Percentiles rank a stretch among this genome's conserved stretches.
Evolutionary conservation across 306 rosid species (phyloP).

Genomic region (Nissolia schottii): DNA sequence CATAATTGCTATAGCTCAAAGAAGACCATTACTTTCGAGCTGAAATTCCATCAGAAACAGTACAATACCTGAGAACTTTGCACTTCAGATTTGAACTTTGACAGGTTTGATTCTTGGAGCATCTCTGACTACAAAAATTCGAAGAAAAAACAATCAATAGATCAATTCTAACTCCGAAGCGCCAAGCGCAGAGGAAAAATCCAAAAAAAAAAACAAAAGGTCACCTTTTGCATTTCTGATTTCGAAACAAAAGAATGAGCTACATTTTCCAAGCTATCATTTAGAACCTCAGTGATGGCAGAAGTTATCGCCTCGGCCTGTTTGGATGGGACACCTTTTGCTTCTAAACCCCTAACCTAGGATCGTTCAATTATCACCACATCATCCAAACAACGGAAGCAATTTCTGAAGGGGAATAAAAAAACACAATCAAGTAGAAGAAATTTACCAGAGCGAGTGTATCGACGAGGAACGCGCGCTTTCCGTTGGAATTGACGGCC

Average conservation of each 20-base stretch:
- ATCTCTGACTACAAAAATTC: conserved; percentile 34
- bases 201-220: background rate
- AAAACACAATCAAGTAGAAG: background rate
- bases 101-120: conserved; percentile 44
- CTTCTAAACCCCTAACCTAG: conserved; percentile 55
- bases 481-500: conserved; percentile 32
- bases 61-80: conserved; percentile 53
- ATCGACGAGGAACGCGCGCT: conserved; percentile 58
- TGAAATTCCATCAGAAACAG: background rate
- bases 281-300: conserved; percentile 45
- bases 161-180: background rate
- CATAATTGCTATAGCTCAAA: background rate
- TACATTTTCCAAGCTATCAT: conserved; percentile 54
- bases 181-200: background rate
- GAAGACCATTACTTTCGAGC: background rate
- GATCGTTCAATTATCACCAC: background rate
- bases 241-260: conserved; percentile 46
- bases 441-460: conserved; percentile 45
- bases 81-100: conserved; percentile 51
- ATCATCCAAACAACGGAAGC: background rate
- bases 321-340: conserved; percentile 48
- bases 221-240: conserved; percentile 48
- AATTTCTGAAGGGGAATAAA: background rate
- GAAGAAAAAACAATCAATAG: background rate
- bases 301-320: conserved; percentile 67